These are phyloP conservation scores for Verticillium isaacii DNA, from an alignment of 2,329 filamentous ascomycete species.

Conservation along the genomic window DNA sequence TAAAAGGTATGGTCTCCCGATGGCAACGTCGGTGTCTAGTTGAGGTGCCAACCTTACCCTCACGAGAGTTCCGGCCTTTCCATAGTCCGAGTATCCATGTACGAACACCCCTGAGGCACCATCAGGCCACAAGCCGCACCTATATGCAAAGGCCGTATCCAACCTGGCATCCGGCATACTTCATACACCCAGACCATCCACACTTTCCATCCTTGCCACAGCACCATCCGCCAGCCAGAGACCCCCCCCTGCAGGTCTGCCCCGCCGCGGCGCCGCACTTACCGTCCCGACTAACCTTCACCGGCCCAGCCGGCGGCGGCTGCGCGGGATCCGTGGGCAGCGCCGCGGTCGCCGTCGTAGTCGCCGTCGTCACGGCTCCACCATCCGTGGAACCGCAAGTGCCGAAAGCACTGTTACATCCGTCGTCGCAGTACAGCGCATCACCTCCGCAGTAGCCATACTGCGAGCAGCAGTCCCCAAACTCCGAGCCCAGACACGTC, in stretches of 20 bases:
- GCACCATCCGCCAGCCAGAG: neutral
- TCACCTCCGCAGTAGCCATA: constrained; percentile 24
- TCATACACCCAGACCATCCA: neutral
- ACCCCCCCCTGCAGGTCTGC: constrained; percentile 2
- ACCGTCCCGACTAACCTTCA: constrained; percentile 7
- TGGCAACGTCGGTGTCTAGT: no score
- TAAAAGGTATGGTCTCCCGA: no score
- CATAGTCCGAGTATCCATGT: no score
- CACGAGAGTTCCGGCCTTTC: no score
- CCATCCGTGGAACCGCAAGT: neutral
- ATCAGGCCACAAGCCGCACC: neutral
- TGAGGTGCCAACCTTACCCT: no score
- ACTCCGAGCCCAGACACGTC: constrained; percentile 9
- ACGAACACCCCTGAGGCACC: no score
- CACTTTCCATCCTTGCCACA: neutral
- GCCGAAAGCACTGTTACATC: constrained; percentile 25
- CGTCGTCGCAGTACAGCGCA: constrained; percentile 16
- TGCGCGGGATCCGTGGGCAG: neutral
- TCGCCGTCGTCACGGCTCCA: neutral
- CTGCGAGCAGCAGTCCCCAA: constrained; percentile 20
- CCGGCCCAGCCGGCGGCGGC: neutral
- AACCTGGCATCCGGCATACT: neutral
- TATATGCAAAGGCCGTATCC: neutral
- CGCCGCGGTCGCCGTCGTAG: neutral
- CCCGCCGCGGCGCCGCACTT: constrained; percentile 1